A percentile compares a stretch with the other conserved stretches of the same genome.
These are phyloP conservation scores for Entomortierella beljakovae DNA, from an alignment of 192 early-diverging fungal species.

Conservation along the genomic window DNA sequence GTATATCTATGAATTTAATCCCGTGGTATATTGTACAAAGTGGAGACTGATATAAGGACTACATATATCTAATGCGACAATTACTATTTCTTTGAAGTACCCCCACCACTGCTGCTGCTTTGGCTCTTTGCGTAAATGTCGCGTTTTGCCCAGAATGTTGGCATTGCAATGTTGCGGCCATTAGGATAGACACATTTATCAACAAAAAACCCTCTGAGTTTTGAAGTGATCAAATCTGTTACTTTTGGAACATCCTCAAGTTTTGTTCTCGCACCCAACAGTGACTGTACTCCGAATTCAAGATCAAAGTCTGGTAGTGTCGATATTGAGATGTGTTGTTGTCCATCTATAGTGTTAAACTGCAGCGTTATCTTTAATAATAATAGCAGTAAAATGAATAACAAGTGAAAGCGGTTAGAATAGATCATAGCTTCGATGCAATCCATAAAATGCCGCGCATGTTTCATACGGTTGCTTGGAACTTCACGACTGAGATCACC, in stretches of 20 bases:
- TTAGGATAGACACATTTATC: slow-evolving; percentile 83
- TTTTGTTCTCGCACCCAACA: slow-evolving; percentile 96
- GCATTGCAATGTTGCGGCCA: slow-evolving; percentile 73
- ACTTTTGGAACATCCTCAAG: slow-evolving; percentile 97
- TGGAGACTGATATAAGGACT: too few relatives aligned
- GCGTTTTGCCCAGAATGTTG: slow-evolving; percentile 64
- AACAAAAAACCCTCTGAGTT: slow-evolving; percentile 74
- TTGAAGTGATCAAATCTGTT: slow-evolving; percentile 83
- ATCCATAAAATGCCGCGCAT: neutral
- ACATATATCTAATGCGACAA: neutral
- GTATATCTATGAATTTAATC: slow-evolving; percentile 1
- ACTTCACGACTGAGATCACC: slow-evolving; percentile 84
- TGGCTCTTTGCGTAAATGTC: slow-evolving; percentile 53
- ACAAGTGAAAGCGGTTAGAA: neutral
- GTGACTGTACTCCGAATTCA: slow-evolving; percentile 89
- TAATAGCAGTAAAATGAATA: slow-evolving; percentile 22
- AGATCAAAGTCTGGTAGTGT: slow-evolving; percentile 77
- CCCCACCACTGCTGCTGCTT: slow-evolving; percentile 16
- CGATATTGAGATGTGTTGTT: slow-evolving; percentile 66
- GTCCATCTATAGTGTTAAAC: slow-evolving; percentile 54
- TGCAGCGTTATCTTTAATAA: slow-evolving; percentile 54
- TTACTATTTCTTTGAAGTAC: slow-evolving; percentile 4
- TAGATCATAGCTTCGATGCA: neutral
- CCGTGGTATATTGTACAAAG: neutral
- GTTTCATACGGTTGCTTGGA: slow-evolving; percentile 83